Percentiles rank a stretch among this genome's conserved stretches.
These are phyloP conservation scores for Penicillium samsonianum DNA, from an alignment of 495 filamentous ascomycete species.

Conservation along the genomic window DNA sequence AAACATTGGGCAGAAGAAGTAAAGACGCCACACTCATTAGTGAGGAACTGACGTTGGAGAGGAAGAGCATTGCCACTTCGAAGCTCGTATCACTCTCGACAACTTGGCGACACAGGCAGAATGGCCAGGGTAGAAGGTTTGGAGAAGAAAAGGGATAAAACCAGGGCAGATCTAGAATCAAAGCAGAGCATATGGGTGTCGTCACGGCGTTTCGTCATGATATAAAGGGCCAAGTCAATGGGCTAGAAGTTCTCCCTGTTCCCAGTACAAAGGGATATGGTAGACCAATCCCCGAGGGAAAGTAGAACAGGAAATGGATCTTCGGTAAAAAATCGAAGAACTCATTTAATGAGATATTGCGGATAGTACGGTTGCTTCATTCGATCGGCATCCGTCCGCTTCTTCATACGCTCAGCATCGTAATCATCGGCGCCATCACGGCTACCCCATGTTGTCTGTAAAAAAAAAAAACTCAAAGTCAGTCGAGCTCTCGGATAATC, in stretches of 20 bases:
- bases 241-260: slow-evolving; percentile 2
- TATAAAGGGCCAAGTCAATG: slow-evolving; percentile 6
- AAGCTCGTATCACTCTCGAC: slow-evolving; percentile 2
- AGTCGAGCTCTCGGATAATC: slow-evolving; percentile 17
- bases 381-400: slow-evolving; percentile 45
- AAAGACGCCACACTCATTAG: background rate
- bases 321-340: slow-evolving; percentile 3
- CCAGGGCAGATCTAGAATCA: slow-evolving; percentile 30
- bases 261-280: background rate
- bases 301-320: slow-evolving; percentile 1
- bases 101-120: slow-evolving; percentile 1
- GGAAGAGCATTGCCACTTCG: background rate
- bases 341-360: slow-evolving; percentile 35
- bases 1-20: slow-evolving; percentile 6
- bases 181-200: slow-evolving; percentile 21
- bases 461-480: slow-evolving; percentile 6
- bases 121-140: slow-evolving; percentile 5
- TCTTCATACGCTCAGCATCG: slow-evolving; percentile 58
- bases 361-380: slow-evolving; percentile 40
- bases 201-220: slow-evolving; percentile 44
- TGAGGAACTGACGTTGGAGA: background rate
- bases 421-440: slow-evolving; percentile 60
- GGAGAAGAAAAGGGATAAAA: background rate
- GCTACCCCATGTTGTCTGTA: slow-evolving; percentile 59
- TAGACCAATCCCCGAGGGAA: background rate